These are phyloP conservation scores for Schizosaccharomyces cryophilus DNA, from an alignment of 805 yeast genomes.

Conservation along the genomic window DNA sequence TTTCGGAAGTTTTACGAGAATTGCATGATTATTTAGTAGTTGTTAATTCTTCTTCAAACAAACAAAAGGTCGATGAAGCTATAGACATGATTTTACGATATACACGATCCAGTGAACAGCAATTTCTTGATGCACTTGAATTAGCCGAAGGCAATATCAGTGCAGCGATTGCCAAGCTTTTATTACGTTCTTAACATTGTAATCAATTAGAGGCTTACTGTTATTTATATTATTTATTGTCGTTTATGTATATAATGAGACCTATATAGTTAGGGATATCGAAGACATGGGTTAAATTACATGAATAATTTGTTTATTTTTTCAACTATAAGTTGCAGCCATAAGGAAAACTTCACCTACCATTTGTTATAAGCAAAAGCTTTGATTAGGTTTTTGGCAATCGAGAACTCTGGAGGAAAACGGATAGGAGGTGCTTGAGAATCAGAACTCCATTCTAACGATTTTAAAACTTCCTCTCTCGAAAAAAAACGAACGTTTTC, in stretches of 20 bases:
- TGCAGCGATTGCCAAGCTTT: neutral
- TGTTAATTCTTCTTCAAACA: neutral
- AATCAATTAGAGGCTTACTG: neutral
- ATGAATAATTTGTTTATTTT: neutral
- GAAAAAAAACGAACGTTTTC: conserved; percentile 72
- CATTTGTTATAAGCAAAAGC: neutral
- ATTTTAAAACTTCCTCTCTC: conserved; percentile 20
- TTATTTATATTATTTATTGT: neutral
- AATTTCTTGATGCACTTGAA: neutral
- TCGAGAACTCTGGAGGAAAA: neutral
- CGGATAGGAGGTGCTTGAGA: neutral
- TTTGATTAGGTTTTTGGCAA: neutral
- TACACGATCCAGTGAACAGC: neutral
- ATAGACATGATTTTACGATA: neutral
- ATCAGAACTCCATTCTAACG: neutral
- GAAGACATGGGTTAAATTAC: no score
- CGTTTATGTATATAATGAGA: neutral
- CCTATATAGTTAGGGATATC: no score
- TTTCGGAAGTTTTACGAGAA: neutral
- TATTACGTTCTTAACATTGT: neutral
- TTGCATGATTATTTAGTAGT: neutral
- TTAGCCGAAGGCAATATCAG: neutral
- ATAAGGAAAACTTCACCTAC: no score
- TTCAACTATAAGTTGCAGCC: no score
- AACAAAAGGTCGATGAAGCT: neutral